These are phyloP conservation scores for Pichia pseudocactophila DNA, from an alignment of 805 yeast genomes.

Conservation along the genomic window DNA sequence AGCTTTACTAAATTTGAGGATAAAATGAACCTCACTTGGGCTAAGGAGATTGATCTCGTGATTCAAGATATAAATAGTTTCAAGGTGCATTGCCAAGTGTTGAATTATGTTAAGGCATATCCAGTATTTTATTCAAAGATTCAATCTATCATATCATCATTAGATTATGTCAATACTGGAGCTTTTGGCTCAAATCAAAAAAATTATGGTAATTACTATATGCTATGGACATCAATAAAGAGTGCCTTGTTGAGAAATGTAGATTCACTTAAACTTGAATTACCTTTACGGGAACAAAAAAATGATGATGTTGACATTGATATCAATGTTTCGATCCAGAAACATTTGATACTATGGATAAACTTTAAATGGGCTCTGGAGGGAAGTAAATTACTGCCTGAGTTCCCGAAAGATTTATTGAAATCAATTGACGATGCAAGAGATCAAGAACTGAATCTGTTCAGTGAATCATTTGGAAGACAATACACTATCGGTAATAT, in stretches of 20 bases:
- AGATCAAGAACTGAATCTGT: slow-evolving; percentile 30
- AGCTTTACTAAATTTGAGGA: slow-evolving; percentile 44
- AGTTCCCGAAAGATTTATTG: slow-evolving; percentile 17
- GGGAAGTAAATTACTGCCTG: slow-evolving; percentile 23
- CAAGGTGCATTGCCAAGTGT: slow-evolving; percentile 24
- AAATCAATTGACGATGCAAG: slow-evolving; percentile 24
- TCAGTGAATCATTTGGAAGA: slow-evolving; percentile 37
- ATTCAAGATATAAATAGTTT: slow-evolving; percentile 31
- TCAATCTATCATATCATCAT: slow-evolving; percentile 23
- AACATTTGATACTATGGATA: slow-evolving; percentile 37
- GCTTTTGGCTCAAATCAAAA: slow-evolving; percentile 13
- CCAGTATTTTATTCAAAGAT: slow-evolving; percentile 37
- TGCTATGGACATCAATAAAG: slow-evolving; percentile 19
- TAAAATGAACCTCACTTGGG: slow-evolving; percentile 48
- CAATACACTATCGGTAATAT: slow-evolving; percentile 57
- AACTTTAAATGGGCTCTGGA: slow-evolving; percentile 48
- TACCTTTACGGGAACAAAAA: neutral
- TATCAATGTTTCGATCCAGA: slow-evolving; percentile 9
- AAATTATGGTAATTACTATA: slow-evolving; percentile 15
- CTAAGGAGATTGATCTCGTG: slow-evolving; percentile 48
- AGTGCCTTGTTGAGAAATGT: slow-evolving; percentile 9
- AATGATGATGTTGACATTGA: slow-evolving; percentile 7
- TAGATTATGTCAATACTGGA: slow-evolving; percentile 9
- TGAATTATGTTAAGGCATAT: slow-evolving; percentile 37
- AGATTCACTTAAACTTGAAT: slow-evolving; percentile 7